Evolutionary conservation across 306 rosid species (phyloP), one percentile per base, ranked within the genome.

Genomic region (Elaeagnus macrophylla): DNA sequence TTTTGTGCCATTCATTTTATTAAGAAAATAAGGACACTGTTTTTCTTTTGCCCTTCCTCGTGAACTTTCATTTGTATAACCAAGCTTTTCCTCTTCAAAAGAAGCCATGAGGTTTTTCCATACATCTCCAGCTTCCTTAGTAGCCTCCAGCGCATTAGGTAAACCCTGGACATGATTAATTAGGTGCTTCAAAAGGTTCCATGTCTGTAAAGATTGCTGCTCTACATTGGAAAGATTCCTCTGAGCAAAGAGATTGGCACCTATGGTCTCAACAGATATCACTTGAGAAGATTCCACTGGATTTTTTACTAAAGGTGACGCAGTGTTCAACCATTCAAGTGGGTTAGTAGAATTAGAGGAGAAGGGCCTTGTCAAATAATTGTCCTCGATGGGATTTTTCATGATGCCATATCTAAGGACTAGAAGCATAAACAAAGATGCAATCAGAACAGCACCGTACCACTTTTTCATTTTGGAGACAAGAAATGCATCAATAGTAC

Each of bases 401-500:
- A 73, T 61, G 68, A 81, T 48, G 67, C 77, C 94, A 64, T 93
- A 80, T 74, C 86, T 77, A 73, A 93, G 73, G 53, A 81, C 61
- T 77, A 79, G 50, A 74, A 91, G 77, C 94, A 75, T 91, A 81
- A 82, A 76, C 48, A 77, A 49, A 37, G 89, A 81, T 42, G 75
- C 83, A 65, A 82, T 59, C 58, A 84, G 49, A 72, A 82, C 77
- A 64, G 82, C 79, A 12, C 96, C 87, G 53, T 78, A 84, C 67
- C 75, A 84, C 81, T 70, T 93, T 79, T 93, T 88, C 99, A 93
- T 93, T 71, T 74, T 82, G 32, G 66, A 66, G 38, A 60, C 68
- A 57, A 18, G 63, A 48, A 57, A 40, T 67, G 55, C 61, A 59
- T 50, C 69, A 70, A 74, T 47, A 53, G 53, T 48, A 67, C 71